phyloP scores from a whole-genome alignment of 345 rosid species.

The Cardamine chenopodiifolia region DNA sequence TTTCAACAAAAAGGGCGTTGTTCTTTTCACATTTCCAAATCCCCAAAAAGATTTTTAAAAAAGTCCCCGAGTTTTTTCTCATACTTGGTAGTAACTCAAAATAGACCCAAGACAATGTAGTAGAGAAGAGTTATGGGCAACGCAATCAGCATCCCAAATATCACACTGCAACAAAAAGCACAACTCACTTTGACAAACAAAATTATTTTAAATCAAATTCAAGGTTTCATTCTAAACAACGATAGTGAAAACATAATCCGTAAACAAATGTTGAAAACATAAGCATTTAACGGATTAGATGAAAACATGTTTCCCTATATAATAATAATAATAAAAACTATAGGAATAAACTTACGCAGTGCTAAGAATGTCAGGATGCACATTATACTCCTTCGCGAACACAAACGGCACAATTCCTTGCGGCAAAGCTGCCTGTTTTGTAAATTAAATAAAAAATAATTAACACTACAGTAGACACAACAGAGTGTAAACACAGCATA shows the following conservation, averaged over 20 bases:
- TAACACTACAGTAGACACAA: not conserved
- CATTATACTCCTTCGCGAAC: constrained; percentile 69
- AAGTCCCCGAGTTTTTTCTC: not conserved
- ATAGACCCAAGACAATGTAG: constrained; percentile 85
- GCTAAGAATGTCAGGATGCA: constrained; percentile 70
- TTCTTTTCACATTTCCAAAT: constrained; percentile 25
- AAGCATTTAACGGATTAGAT: not conserved
- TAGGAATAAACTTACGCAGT: constrained; percentile 59
- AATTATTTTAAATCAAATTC: not conserved
- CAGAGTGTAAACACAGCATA: no score
- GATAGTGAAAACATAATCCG: no score
- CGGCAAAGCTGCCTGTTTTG: constrained; percentile 68
- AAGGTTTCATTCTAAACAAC: not conserved
- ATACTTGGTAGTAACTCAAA: constrained; percentile 29
- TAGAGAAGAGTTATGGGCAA: constrained; percentile 92
- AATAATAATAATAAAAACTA: not conserved
- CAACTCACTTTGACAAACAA: not conserved
- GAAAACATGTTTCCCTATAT: not conserved
- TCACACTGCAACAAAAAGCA: constrained; percentile 61
- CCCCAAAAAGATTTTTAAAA: constrained; percentile 13
- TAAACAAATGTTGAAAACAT: not conserved
- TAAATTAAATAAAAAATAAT: not conserved
- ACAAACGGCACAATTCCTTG: constrained; percentile 75
- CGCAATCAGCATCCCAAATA: constrained; percentile 97
- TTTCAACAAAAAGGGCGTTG: constrained; percentile 29